A percentile compares a stretch with the other conserved stretches of the same genome.
These are phyloP conservation scores for Leishmania tarentolae DNA, from an alignment of 208 protist genomes.

Conservation along the genomic window DNA sequence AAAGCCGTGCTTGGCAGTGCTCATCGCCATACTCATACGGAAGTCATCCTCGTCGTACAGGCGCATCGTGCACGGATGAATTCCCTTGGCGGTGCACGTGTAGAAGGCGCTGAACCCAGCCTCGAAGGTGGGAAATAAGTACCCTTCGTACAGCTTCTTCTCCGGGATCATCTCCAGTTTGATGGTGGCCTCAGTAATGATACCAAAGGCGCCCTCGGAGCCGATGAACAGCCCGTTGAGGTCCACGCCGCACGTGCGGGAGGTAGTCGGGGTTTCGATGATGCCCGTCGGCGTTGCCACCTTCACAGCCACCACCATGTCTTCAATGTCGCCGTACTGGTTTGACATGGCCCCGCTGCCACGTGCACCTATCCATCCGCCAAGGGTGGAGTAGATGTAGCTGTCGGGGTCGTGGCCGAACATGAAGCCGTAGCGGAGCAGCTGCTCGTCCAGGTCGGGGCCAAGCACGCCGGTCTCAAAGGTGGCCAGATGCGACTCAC, in stretches of 20 bases:
- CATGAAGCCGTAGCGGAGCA: conserved; percentile 89
- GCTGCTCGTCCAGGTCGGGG: conserved; percentile 88
- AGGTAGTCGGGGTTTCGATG: conserved; percentile 79
- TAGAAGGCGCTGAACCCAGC: conserved; percentile 82
- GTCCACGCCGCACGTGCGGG: conserved; percentile 85
- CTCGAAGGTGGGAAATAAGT: conserved; percentile 91
- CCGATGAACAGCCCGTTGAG: conserved; percentile 93
- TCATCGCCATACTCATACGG: conserved; percentile 88
- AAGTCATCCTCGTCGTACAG: conserved; percentile 94
- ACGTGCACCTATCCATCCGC: conserved; percentile 95
- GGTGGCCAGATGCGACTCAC: conserved; percentile 80
- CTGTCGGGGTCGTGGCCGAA: conserved; percentile 94
- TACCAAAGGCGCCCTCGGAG: conserved; percentile 93
- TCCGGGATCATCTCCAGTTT: conserved; percentile 90
- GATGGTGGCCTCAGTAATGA: conserved; percentile 93
- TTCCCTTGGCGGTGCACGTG: conserved; percentile 79
- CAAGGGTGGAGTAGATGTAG: conserved; percentile 93
- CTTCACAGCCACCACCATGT: conserved; percentile 92
- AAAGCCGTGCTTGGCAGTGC: conserved; percentile 55
- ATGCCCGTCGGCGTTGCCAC: conserved; percentile 93
- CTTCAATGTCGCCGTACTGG: conserved; percentile 94
- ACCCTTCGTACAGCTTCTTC: conserved; percentile 85
- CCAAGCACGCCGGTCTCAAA: conserved; percentile 93
- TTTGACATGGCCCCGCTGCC: conserved; percentile 96
- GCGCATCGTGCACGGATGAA: conserved; percentile 87